Percentiles rank a stretch among this genome's conserved stretches.
Conservation (phyloP, 2,329 filamentous ascomycete species). For the Coccinonectria pachysandricola region DNA sequence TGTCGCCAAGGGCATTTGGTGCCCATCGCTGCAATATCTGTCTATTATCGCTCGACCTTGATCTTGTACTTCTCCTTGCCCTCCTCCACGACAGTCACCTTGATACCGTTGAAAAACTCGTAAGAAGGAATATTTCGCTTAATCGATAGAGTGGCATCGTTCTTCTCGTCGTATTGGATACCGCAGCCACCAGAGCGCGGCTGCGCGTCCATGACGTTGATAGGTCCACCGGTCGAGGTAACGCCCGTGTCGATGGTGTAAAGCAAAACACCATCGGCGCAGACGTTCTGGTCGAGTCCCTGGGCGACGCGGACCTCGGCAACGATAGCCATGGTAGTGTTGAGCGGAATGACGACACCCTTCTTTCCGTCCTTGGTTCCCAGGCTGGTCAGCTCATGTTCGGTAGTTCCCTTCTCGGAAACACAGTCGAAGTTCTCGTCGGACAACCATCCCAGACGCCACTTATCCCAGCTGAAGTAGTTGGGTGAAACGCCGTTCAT, state of each 20-base stretch:
- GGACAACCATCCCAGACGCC: conserved; percentile 26
- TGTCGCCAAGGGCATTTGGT: too few species aligned
- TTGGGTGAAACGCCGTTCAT: conserved; percentile 24
- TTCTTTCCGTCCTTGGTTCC: conserved; percentile 7
- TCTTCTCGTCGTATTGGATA: conserved; percentile 14
- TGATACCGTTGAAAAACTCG: conserved; percentile 8
- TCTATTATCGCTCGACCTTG: too few species aligned
- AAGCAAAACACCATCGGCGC: conserved; percentile 24
- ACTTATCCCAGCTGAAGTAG: conserved; percentile 30
- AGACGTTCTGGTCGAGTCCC: conserved; percentile 17
- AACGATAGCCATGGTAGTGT: conserved; percentile 17
- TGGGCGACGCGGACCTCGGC: conserved; percentile 20
- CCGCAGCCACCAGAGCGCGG: conserved; percentile 20
- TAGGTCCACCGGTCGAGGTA: conserved; percentile 19
- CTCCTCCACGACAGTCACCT: conserved; percentile 6
- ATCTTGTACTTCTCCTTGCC: conserved; percentile 4
- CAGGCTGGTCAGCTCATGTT: conserved; percentile 13
- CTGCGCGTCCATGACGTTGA: conserved; percentile 23
- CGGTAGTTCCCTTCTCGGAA: conserved; percentile 11
- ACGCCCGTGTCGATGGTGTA: conserved; percentile 24
- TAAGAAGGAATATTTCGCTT: conserved; percentile 1
- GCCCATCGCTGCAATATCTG: too few species aligned
- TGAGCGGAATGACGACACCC: conserved; percentile 6
- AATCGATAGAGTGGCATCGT: conserved; percentile 22
- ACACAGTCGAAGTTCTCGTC: conserved; percentile 26